phyloP scores from a whole-genome alignment of 768 basidiomycete species.

The Boletus rufocinnamomeus region DNA sequence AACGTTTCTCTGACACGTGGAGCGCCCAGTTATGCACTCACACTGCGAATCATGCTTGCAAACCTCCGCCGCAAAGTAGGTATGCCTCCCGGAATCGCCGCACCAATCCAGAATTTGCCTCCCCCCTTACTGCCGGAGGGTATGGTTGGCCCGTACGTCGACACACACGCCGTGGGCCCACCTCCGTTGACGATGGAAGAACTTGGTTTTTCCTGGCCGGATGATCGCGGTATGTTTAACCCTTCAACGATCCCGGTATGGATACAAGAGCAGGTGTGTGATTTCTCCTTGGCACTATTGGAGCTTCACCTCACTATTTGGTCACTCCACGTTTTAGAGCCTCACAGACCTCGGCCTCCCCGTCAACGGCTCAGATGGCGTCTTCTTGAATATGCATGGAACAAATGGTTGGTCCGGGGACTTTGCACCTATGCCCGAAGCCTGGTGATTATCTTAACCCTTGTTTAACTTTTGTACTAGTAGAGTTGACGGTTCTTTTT shows the following conservation, averaged over 20 bases:
- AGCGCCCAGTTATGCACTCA: conserved; percentile 74
- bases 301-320: background rate
- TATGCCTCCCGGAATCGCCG: conserved; percentile 49
- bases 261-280: conserved; percentile 85
- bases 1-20: conserved; percentile 14
- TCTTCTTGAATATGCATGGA: conserved; percentile 77
- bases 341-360: conserved; percentile 88
- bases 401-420: conserved; percentile 77
- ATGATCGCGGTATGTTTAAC: conserved; percentile 65
- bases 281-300: background rate
- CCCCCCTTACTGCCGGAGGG: conserved; percentile 58
- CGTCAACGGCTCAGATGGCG: conserved; percentile 87
- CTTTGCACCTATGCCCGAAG: conserved; percentile 77
- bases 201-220: conserved; percentile 75
- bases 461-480: conserved; percentile 19
- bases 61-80: conserved; percentile 89
- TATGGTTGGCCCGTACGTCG: conserved; percentile 56
- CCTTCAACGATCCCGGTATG: conserved; percentile 85
- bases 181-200: conserved; percentile 84
- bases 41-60: conserved; percentile 90
- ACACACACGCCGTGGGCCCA: conserved; percentile 49
- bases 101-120: conserved; percentile 52
- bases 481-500: conserved; percentile 27
- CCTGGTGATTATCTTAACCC: conserved; percentile 58
- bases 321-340: conserved; percentile 50